These are phyloP conservation scores for Hypocrella siamensis DNA, from an alignment of 2,329 filamentous ascomycete genomes.

Conservation along the genomic window DNA sequence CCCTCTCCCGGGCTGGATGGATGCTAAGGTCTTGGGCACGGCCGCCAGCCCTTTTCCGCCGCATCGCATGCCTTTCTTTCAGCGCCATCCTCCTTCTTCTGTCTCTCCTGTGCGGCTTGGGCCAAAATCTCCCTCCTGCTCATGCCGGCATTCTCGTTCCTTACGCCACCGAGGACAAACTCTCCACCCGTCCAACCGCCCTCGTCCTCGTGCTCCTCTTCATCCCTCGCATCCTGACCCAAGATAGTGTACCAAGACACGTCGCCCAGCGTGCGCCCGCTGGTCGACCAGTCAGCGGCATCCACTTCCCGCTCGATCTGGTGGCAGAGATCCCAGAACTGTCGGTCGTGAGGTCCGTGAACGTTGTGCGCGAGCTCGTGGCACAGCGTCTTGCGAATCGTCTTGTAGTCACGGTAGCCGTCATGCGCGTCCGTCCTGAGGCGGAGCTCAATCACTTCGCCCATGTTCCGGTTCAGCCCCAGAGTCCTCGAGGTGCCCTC, in stretches of 20 bases:
- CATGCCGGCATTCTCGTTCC: constrained; percentile 29
- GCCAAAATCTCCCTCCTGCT: constrained; percentile 62
- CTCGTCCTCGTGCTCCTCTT: constrained; percentile 45
- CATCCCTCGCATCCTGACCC: constrained; percentile 28
- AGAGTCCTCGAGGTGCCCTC: constrained; percentile 62
- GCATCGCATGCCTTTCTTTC: constrained; percentile 16
- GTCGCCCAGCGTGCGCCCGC: constrained; percentile 52
- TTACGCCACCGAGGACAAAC: constrained; percentile 51
- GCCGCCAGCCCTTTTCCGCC: constrained; percentile 13
- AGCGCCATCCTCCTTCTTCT: constrained; percentile 15
- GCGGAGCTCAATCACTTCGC: constrained; percentile 80
- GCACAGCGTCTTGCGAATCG: constrained; percentile 80
- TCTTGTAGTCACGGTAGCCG: constrained; percentile 84
- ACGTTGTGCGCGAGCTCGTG: constrained; percentile 94
- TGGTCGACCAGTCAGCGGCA: constrained; percentile 58
- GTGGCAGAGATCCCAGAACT: constrained; percentile 82
- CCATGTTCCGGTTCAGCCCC: constrained; percentile 73
- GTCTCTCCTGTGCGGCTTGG: constrained; percentile 22
- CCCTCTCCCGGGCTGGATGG: constrained; percentile 10
- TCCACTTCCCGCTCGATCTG: constrained; percentile 81
- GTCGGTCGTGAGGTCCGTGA: constrained; percentile 63
- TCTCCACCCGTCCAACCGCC: constrained; percentile 68
- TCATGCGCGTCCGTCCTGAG: constrained; percentile 89
- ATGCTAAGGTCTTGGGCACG: constrained; percentile 10
- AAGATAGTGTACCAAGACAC: constrained; percentile 42